Percentiles rank a stretch among this genome's conserved stretches.
phyloP scores from a whole-genome alignment of 805 yeast species.

The Scheffersomyces coipomensis region DNA sequence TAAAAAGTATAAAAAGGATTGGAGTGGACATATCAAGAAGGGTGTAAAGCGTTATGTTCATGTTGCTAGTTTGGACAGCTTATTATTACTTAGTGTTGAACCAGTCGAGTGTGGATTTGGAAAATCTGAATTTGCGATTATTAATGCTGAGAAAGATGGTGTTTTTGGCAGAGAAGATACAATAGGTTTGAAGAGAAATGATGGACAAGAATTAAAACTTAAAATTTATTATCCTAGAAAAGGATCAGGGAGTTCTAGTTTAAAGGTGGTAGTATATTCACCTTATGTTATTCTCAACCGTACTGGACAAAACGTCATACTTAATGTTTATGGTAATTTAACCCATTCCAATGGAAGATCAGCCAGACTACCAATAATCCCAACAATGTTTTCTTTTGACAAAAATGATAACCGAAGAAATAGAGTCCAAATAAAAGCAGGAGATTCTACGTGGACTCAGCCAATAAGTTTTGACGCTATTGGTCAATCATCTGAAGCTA shows the following conservation, averaged over 20 bases:
- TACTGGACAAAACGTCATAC: slow-evolving; percentile 63
- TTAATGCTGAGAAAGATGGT: slow-evolving; percentile 55
- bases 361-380: slow-evolving; percentile 34
- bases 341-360: slow-evolving; percentile 45
- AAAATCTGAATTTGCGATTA: slow-evolving; percentile 71
- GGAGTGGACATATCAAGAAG: slow-evolving; percentile 58
- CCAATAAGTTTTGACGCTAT: slow-evolving; percentile 86
- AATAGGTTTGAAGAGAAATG: slow-evolving; percentile 52
- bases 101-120: slow-evolving; percentile 62
- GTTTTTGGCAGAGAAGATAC: slow-evolving; percentile 56
- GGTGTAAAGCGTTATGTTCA: slow-evolving; percentile 77
- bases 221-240: slow-evolving; percentile 60
- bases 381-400: slow-evolving; percentile 85
- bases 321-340: slow-evolving; percentile 59
- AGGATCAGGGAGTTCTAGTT: slow-evolving; percentile 53
- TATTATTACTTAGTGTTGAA: slow-evolving; percentile 67
- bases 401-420: slow-evolving; percentile 55
- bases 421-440: slow-evolving; percentile 64
- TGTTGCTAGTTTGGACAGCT: slow-evolving; percentile 70
- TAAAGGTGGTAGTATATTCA: slow-evolving; percentile 68
- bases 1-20: slow-evolving; percentile 64
- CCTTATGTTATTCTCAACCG: slow-evolving; percentile 84
- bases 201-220: slow-evolving; percentile 67
- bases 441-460: slow-evolving; percentile 68
- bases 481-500: slow-evolving; percentile 69